phyloP scores from a whole-genome alignment of 2,329 filamentous ascomycete genomes.

The Lasiodiplodia theobromae region DNA sequence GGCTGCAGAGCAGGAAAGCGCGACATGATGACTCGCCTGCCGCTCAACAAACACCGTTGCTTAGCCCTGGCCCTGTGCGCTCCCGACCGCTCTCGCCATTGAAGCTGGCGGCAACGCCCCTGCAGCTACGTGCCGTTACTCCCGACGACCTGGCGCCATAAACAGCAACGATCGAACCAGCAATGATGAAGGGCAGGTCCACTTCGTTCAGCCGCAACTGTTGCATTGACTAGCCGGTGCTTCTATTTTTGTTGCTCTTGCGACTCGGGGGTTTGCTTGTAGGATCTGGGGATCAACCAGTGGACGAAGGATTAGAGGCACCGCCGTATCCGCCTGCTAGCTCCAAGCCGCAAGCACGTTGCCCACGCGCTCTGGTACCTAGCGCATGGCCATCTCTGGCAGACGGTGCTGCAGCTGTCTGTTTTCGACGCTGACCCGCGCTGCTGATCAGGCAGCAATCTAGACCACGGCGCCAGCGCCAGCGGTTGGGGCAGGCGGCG shows the following conservation, averaged over 20 bases:
- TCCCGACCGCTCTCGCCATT: slow-evolving; percentile 2
- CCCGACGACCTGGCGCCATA: slow-evolving; percentile 15
- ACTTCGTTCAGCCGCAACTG: neutral
- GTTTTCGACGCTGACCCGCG: neutral
- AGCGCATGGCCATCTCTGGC: neutral
- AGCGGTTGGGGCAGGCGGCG: neutral
- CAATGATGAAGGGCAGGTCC: neutral
- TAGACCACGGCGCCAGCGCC: neutral
- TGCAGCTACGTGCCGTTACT: slow-evolving; percentile 24
- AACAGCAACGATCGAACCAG: slow-evolving; percentile 5
- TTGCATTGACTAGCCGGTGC: neutral
- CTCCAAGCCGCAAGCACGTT: neutral
- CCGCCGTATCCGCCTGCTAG: neutral
- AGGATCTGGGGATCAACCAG: neutral
- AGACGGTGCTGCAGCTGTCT: neutral
- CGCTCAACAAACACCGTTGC: neutral
- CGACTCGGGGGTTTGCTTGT: neutral
- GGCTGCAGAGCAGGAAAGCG: neutral
- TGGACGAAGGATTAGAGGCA: neutral
- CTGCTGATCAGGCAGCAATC: neutral
- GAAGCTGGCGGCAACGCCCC: slow-evolving; percentile 14
- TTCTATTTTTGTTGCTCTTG: neutral
- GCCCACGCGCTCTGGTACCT: neutral
- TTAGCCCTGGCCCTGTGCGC: slow-evolving; percentile 3
- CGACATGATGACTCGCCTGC: neutral